Base-by-base conservation (phyloP, 345 rosid genomes). In the Cardamine chenopodiifolia region DNA sequence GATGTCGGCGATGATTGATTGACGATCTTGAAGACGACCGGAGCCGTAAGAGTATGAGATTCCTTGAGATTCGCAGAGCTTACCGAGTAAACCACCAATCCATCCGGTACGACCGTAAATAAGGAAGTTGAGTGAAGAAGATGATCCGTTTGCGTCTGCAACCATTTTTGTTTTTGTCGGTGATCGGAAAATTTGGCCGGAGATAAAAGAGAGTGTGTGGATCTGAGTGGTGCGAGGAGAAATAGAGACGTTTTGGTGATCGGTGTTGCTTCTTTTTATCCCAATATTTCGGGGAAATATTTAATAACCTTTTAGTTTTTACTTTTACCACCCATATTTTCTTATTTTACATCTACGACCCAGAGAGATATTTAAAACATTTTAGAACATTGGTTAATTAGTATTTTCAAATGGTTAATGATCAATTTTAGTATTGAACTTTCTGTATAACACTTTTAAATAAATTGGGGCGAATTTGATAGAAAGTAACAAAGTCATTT, bases 71-170 rank as follows among this genome's bases (percentile, higher is more conserved):
- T 81, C 78, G 74, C 97, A 88, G 74, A 90, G 86, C 55, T 88
- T 81, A 19, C 98, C 98, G 15, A 93, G 81, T 19, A 90, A 77
- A 25, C 98, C 96, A 10, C 98, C 96, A 84, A 92, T 90, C 98
- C 98, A 92, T 60, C 98, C 98, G 4, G 91, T 90, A 28, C 90
- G 84, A 6, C 97, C 98, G 83, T 90, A 93, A 80, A 93, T 93
- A 67, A 93, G 83, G 83, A 90, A 90, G 82, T 86, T 92, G 32
- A 88, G 23, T 1, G 83, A 83, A 17, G 75, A 1, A 1, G 84
- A 59, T 29, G 84, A 79, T 58, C 85, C 88, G 81, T 85, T 89
- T 1, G 90, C 79, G n/a, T 82, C 75, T 11, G 71, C 83, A 8
- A 88, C 89, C 93, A 87, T 87, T 23, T 52, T 3, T 10, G 5